Evolutionary conservation across 495 filamentous ascomycete genomes (phyloP).

Genomic region (Penicillium angulare): DNA sequence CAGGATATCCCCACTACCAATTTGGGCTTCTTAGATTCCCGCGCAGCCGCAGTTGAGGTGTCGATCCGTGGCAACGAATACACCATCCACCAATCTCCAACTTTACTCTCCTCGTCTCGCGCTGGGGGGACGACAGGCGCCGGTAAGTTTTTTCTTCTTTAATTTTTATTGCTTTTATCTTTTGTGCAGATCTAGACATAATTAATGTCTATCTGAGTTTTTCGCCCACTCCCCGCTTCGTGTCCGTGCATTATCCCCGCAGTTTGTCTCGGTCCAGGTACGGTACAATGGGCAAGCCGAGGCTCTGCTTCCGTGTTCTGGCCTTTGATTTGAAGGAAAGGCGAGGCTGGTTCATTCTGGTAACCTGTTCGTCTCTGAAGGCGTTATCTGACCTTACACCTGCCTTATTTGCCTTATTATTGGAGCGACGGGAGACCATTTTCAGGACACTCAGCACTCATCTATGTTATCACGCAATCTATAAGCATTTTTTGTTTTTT

Average conservation of each 20-base stretch:
- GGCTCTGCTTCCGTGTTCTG: conserved; percentile 8
- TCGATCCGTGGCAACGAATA: conserved; percentile 68
- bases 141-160: conserved; percentile 46
- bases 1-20: conserved; percentile 70
- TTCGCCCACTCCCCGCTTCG: background rate
- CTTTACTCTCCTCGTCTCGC: conserved; percentile 72
- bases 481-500: background rate
- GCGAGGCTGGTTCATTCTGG: background rate
- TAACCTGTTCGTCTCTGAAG: no score
- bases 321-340: background rate
- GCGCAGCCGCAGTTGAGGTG: conserved; percentile 62
- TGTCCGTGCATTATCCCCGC: no score
- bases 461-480: no score
- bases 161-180: background rate
- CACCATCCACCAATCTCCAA: conserved; percentile 81
- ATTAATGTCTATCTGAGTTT: background rate
- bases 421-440: no score
- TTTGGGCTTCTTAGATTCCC: conserved; percentile 81
- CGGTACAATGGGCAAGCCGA: background rate
- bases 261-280: conserved; percentile 1
- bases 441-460: no score
- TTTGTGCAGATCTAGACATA: no score
- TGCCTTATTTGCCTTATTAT: no score
- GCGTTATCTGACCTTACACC: no score
- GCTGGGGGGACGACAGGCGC: conserved; percentile 88